Base-by-base conservation (phyloP, 257 asterid species). In the Rhazya stricta region DNA sequence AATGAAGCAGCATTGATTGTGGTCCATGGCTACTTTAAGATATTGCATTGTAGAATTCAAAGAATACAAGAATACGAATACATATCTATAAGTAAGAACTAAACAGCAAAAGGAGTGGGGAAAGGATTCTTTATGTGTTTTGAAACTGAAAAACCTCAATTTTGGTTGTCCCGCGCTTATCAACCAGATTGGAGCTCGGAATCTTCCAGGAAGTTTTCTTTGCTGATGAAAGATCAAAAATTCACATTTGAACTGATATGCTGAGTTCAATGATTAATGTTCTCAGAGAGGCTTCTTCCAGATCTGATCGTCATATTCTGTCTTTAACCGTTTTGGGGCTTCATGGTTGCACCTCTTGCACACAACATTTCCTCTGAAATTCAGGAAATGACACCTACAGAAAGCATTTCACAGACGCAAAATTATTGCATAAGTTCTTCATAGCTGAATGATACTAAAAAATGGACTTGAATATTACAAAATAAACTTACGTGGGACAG, bases 311-410 rank as follows among this genome's bases (percentile, higher is more conserved):
- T 76, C 83, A 18, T 77, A 77, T 77, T 32, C 58, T 67, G 72
- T 36, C 21, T 72, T 70, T 11, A 75, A 43, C 43, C 48, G 86
- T 45, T 30, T 54, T 41, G 96, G 96, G 6, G 88, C 86, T 30
- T 80, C 88, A 32, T 23, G 74, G 65, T 76, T 82, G 88, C 99
- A 92, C 79, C 62, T 91, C 85, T 76, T 91, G 89, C 99, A 95
- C 25, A 45, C 83, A 56, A 78, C 69, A 79, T 92, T 92, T 62
- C 83, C 82, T 73, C 81, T 83, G 70, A 75, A 95, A 58, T 95
- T 95, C 84, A 83, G 6, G 88, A 82, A 92, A 83, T 85, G 85
- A 42, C 99, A 95, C 18, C 98, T 92, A 87, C 82, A 61, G 71
- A 41, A 69, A 72, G 73, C 61, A 74, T 67, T 46, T 46, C 18